Conservation (phyloP, 352 stramenopile genomes). For the Phytophthora pinifolia region DNA sequence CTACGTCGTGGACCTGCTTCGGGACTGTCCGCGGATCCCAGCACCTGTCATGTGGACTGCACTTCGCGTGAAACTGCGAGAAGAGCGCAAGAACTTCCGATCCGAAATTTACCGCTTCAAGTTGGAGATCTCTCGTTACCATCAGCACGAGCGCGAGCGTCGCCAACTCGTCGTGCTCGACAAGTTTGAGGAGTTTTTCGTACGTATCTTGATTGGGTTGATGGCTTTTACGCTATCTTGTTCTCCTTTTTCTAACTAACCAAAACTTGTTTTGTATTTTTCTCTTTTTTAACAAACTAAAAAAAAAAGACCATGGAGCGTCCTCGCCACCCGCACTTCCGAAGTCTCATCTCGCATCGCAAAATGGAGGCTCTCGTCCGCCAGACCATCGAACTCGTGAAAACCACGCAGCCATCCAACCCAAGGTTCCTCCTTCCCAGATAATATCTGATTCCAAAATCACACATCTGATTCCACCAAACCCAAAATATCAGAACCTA, state of each 20-base stretch:
- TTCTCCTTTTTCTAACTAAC: no score
- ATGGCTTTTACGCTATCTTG: background rate
- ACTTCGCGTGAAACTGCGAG: conserved; percentile 54
- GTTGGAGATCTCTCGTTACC: conserved; percentile 53
- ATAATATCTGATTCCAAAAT: background rate
- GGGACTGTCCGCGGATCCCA: conserved; percentile 54
- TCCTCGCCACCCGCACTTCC: conserved; percentile 51
- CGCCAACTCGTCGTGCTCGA: conserved; percentile 55
- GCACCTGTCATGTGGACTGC: conserved; percentile 39
- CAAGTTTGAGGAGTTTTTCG: conserved; percentile 73
- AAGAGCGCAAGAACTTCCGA: conserved; percentile 61
- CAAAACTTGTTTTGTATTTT: background rate
- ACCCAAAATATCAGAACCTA: conserved; percentile 15
- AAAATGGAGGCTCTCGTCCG: conserved; percentile 67
- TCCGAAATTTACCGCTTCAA: conserved; percentile 67
- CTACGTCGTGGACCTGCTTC: conserved; percentile 68
- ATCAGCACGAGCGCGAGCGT: conserved; percentile 52
- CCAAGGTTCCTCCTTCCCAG: conserved; percentile 28
- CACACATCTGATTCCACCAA: background rate
- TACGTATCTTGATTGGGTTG: conserved; percentile 17
- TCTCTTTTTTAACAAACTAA: background rate
- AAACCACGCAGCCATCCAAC: conserved; percentile 43
- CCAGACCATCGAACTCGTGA: conserved; percentile 59
- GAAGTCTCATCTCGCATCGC: conserved; percentile 57
- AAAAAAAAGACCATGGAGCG: conserved; percentile 34